Percentiles rank a stretch among this genome's conserved stretches.
Conservation (phyloP, 2,329 filamentous ascomycete genomes). For the Dendrostoma leiphaemia region DNA sequence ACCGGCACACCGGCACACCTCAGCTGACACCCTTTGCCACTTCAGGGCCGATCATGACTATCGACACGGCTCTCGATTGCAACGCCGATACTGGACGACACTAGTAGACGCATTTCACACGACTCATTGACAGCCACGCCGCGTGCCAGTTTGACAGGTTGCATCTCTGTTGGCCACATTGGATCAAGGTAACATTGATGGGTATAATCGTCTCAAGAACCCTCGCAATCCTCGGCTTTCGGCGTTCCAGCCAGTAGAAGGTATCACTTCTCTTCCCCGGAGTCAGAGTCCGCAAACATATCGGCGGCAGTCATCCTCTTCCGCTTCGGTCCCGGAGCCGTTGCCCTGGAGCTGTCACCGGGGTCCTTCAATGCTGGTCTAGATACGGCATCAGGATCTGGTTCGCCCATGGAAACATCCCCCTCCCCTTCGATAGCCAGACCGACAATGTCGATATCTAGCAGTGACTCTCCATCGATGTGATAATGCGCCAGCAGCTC, state of each 20-base stretch:
- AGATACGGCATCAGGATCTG: conserved; percentile 14
- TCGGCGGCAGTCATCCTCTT: conserved; percentile 75
- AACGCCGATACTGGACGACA: neutral
- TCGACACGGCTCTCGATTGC: neutral
- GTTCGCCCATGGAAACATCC: conserved; percentile 12
- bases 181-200: neutral
- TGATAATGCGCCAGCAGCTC: conserved; percentile 46
- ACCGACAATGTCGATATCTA: conserved; percentile 48
- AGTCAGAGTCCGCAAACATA: conserved; percentile 79
- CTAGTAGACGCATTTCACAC: neutral
- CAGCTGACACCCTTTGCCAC: neutral
- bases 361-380: conserved; percentile 24
- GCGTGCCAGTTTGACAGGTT: too few relatives aligned
- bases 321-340: conserved; percentile 33
- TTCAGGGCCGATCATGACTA: neutral
- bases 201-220: neutral
- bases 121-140: neutral
- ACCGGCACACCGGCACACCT: neutral
- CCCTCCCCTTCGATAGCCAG: conserved; percentile 35
- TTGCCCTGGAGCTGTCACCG: conserved; percentile 24
- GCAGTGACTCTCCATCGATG: conserved; percentile 40
- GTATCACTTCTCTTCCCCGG: conserved; percentile 30
- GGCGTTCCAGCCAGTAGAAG: too few relatives aligned
- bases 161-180: too few relatives aligned
- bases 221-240: neutral